These are phyloP conservation scores for Aureobasidium sp. DNA, from an alignment of 2,329 filamentous ascomycete species.

Conservation along the genomic window DNA sequence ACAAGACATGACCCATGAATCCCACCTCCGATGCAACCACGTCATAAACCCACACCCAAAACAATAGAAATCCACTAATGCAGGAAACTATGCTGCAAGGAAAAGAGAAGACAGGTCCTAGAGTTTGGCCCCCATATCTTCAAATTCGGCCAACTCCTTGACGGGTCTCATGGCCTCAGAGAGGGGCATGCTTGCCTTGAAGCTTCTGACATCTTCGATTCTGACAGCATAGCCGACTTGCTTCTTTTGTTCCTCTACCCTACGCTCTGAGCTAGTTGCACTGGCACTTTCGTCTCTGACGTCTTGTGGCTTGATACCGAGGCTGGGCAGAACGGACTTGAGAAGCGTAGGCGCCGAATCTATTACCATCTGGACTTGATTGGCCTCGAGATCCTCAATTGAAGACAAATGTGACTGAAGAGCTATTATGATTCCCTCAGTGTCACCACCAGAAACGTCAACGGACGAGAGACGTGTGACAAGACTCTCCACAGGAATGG, in stretches of 20 bases:
- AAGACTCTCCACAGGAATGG: conserved; percentile 39
- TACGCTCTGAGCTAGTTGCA: conserved; percentile 20
- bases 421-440: conserved; percentile 40
- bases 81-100: neutral
- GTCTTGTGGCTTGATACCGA: conserved; percentile 3
- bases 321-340: conserved; percentile 4
- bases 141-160: conserved; percentile 73
- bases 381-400: neutral
- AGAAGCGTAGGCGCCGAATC: conserved; percentile 31
- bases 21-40: conserved; percentile 11
- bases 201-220: conserved; percentile 72
- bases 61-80: neutral
- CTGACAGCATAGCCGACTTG: conserved; percentile 33
- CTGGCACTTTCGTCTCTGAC: conserved; percentile 20
- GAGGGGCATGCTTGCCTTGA: conserved; percentile 67
- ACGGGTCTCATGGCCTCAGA: conserved; percentile 67
- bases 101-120: conserved; percentile 19
- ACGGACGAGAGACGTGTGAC: conserved; percentile 39
- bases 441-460: conserved; percentile 46
- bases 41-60: neutral
- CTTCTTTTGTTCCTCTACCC: conserved; percentile 31
- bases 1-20: conserved; percentile 8
- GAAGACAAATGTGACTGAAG: neutral
- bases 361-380: conserved; percentile 39
- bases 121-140: conserved; percentile 78